phyloP scores from a whole-genome alignment of 2,329 filamentous ascomycete species.

The Bipolaris sorokiniana region DNA sequence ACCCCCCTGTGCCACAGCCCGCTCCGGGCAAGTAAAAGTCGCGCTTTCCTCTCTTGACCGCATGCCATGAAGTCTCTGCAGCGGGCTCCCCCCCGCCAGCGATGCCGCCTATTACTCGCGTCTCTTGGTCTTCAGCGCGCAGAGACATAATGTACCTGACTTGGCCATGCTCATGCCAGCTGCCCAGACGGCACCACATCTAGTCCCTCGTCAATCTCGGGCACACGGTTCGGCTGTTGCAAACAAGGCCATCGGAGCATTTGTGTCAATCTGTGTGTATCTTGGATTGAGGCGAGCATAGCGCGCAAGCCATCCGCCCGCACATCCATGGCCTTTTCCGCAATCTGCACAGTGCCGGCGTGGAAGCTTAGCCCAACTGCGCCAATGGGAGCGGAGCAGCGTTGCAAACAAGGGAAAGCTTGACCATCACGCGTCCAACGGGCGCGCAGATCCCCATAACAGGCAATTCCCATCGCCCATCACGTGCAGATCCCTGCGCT shows the following conservation, averaged over 20 bases:
- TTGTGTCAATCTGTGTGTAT: constrained; percentile 12
- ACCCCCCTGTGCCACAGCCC: constrained; percentile 16
- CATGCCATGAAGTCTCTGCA: constrained; percentile 29
- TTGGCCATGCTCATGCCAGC: background rate
- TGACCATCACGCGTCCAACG: constrained; percentile 46
- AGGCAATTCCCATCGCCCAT: constrained; percentile 16
- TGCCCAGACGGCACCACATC: background rate
- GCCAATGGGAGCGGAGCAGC: constrained; percentile 32
- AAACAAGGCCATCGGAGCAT: constrained; percentile 19
- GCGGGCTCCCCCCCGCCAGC: constrained; percentile 28
- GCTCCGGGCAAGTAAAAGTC: constrained; percentile 8
- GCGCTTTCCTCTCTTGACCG: constrained; percentile 14
- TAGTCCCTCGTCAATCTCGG: background rate
- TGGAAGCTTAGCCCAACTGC: constrained; percentile 36
- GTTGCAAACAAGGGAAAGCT: constrained; percentile 33
- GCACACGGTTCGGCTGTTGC: background rate
- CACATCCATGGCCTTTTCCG: constrained; percentile 29
- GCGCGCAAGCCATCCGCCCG: constrained; percentile 29
- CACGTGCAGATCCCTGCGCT: constrained; percentile 21
- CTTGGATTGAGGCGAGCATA: constrained; percentile 11
- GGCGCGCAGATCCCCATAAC: constrained; percentile 41
- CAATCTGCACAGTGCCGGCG: constrained; percentile 25
- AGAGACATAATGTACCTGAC: background rate
- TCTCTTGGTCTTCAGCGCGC: background rate
- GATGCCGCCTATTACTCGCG: constrained; percentile 20